Evolutionary conservation across 768 basidiomycete species (phyloP), one percentile per base, ranked within the genome.

Genomic region (Podaxis sp.): DNA sequence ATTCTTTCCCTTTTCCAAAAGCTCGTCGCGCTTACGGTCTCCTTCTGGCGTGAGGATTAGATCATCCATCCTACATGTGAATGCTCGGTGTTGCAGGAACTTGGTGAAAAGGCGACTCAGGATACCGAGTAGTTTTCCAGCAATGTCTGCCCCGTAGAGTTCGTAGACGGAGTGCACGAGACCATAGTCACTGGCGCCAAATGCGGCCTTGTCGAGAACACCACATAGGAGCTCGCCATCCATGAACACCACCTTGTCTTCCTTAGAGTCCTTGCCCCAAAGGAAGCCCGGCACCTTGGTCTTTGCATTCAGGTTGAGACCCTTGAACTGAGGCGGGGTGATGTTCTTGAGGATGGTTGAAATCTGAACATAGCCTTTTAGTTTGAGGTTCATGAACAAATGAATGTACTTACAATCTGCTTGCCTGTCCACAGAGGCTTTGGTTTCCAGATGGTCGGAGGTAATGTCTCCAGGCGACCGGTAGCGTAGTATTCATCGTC

Each of bases 21-120:
- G 80, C 40, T 86, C 79, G 50, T 79, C 75, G 64, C 97, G 83
- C 59, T 79, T 80, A 47, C 72, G 70, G 71, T 98, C 89, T 21
- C 93, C 95, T 58, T 87, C 84, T 0, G 85, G 82, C 5, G 95
- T 98, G 52, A 99, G 79, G 55, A 90, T 87, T 46, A 99, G 80
- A 79, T 99, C 97, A 73, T 99, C 97, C 93, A 98, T 98, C 18
- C 97, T 87, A 75, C 97, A 99, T 2, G 95, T 95, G 76, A 99
- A 99, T 0, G 94, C 97, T 44, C 95, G 90, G 67, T 94, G 92
- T 67, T 98, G 96, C 57, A 99, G 80, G 75, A 92, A 98, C 70
- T 97, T 98, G 47, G 97, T 98, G 75, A 99, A 94, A 35, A 98
- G 77, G 57, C 97, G 88, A 70, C 92, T 92, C 62, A 98, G 85